Evolutionary conservation across 192 early-diverging fungal species (phyloP), one percentile per base, ranked within the genome.

Genomic region (Gonapodya prolifera): DNA sequence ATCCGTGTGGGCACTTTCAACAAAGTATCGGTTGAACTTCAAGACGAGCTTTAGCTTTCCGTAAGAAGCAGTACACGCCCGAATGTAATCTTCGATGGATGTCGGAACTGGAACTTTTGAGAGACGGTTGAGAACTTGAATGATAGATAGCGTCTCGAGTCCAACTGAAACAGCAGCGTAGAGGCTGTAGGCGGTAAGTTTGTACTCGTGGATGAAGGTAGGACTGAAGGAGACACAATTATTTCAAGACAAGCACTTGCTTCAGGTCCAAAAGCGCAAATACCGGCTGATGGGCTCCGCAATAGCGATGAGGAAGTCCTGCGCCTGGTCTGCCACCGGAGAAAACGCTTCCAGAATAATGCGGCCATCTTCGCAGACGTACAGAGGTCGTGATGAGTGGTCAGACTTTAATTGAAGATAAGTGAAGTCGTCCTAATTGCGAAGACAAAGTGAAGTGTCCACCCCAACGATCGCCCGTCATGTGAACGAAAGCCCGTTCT

Each of bases 151-250:
- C 2, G 93, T 94, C 69, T 94, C 89, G 45, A 99, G 86, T 0
- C 98, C 98, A 0, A 98, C 95, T 34, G 95, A 96, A 1, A 99
- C 96, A n/a, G 95, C 96, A 18, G 98, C 98, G 80, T 98, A 96
- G 1, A 99, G 87, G 31, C 94, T 96, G 79, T 96, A 97, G 29
- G 94, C 89, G 0, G 98, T 98, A 69, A 99, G 81, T 79, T 92
- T 90, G 85, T 98, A 99, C 83, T 99, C 98, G 75, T 96, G 94
- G 34, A 95, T 91, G 71, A 91, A 86, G 0, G 87, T 80, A 13
- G 90, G 90, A 80, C 89, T 90, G 79, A 1, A 34, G 30, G 32
- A 70, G n/a, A n/a, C n/a, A n/a, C n/a, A n/a, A n/a, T n/a, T n/a
- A n/a, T n/a, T n/a, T n/a, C n/a, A n/a, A n/a, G n/a, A n/a, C n/a